Evolutionary conservation across 768 basidiomycete genomes (phyloP).

Genomic region (Boletus sensibilis): DNA sequence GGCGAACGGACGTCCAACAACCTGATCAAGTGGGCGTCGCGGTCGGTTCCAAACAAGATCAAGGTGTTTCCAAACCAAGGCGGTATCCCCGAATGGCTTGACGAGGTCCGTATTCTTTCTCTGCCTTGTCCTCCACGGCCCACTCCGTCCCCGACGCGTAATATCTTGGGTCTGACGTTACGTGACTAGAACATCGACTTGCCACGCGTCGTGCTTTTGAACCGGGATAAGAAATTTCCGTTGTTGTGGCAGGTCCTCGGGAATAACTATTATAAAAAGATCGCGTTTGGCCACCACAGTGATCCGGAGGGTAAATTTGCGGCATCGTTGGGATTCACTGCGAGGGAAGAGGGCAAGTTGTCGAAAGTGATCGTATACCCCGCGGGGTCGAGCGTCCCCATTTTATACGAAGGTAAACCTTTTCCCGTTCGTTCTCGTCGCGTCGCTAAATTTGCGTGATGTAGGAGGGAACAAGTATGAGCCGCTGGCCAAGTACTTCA

Average conservation of each 20-base stretch:
- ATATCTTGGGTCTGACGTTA: not conserved
- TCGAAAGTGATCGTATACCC: slow-evolving; percentile 74
- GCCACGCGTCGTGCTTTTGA: slow-evolving; percentile 64
- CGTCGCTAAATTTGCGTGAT: not conserved
- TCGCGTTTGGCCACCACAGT: slow-evolving; percentile 62
- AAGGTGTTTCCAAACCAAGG: slow-evolving; percentile 54
- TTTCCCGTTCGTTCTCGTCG: not conserved
- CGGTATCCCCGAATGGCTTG: slow-evolving; percentile 66
- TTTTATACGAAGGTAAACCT: slow-evolving; percentile 65
- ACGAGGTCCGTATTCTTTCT: slow-evolving; percentile 51
- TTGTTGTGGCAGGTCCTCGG: slow-evolving; percentile 78
- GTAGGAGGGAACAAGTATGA: slow-evolving; percentile 73
- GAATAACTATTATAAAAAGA: slow-evolving; percentile 64
- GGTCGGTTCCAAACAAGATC: slow-evolving; percentile 70
- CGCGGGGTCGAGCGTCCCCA: slow-evolving; percentile 51
- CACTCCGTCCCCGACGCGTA: not conserved
- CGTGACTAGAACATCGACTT: slow-evolving; percentile 37
- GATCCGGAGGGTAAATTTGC: slow-evolving; percentile 65
- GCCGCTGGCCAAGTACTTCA: slow-evolving; percentile 70
- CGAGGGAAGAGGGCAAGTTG: slow-evolving; percentile 47
- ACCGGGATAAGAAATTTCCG: slow-evolving; percentile 74
- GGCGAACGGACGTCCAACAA: slow-evolving; percentile 69
- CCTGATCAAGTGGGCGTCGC: slow-evolving; percentile 74
- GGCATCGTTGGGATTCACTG: slow-evolving; percentile 56
- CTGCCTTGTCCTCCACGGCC: not conserved